phyloP scores from a whole-genome alignment of 2,329 filamentous ascomycete genomes.

The Myriangium duriaei region DNA sequence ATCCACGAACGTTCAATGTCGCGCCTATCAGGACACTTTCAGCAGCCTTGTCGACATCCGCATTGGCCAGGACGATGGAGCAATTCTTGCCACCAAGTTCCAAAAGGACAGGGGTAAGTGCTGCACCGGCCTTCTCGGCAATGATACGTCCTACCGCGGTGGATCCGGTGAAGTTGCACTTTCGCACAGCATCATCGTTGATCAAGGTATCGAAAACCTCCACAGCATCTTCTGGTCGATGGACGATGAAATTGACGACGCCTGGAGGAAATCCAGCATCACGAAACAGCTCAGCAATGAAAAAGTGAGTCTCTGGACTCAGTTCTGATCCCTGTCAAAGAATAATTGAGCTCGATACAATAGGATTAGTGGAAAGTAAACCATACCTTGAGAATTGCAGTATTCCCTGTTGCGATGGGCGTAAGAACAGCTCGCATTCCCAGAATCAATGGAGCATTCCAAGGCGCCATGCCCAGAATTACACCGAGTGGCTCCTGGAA shows the following conservation, averaged over 20 bases:
- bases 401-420: slow-evolving; percentile 34
- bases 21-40: slow-evolving; percentile 47
- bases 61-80: slow-evolving; percentile 31
- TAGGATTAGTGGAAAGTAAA: too few relatives aligned
- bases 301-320: slow-evolving; percentile 27
- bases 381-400: slow-evolving; percentile 30
- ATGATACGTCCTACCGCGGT: slow-evolving; percentile 18
- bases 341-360: too few relatives aligned
- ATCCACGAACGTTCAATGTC: slow-evolving; percentile 41
- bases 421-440: slow-evolving; percentile 32
- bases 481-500: slow-evolving; percentile 57
- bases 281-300: slow-evolving; percentile 25
- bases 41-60: slow-evolving; percentile 23
- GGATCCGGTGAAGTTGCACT: slow-evolving; percentile 25
- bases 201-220: slow-evolving; percentile 31
- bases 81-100: slow-evolving; percentile 34
- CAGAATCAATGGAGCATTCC: slow-evolving; percentile 35
- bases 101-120: slow-evolving; percentile 32
- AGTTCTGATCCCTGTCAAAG: slow-evolving; percentile 28
- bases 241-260: slow-evolving; percentile 41
- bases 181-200: slow-evolving; percentile 20
- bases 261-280: slow-evolving; percentile 35
- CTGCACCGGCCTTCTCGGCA: slow-evolving; percentile 21
- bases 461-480: slow-evolving; percentile 38
- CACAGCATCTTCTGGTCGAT: slow-evolving; percentile 46